Conservation (phyloP, 495 filamentous ascomycete species). For the Hypoxylon lenormandii region DNA sequence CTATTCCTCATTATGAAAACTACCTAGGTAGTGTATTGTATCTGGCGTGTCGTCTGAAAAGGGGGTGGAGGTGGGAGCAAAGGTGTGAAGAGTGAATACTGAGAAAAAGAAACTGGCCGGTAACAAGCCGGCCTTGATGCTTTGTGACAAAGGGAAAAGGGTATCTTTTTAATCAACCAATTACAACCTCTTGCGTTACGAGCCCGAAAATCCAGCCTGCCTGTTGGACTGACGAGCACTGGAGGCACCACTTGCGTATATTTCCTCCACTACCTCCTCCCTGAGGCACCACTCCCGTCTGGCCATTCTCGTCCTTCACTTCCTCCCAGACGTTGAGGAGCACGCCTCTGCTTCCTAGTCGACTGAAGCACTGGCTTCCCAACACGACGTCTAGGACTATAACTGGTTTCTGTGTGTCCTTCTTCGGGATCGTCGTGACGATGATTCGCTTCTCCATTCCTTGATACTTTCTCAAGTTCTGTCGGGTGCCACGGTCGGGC, state of each 20-base stretch:
- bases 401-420: conserved; percentile 73
- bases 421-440: conserved; percentile 65
- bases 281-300: conserved; percentile 72
- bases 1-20: conserved; percentile 18
- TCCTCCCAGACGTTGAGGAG: conserved; percentile 89
- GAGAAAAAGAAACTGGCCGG: conserved; percentile 4
- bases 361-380: conserved; percentile 83
- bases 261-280: conserved; percentile 78
- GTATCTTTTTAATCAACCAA: conserved; percentile 53
- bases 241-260: conserved; percentile 84
- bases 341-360: conserved; percentile 83
- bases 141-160: conserved; percentile 24
- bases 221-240: conserved; percentile 63
- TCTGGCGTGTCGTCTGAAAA: conserved; percentile 9
- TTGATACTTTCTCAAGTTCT: conserved; percentile 63
- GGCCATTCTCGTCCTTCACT: conserved; percentile 74
- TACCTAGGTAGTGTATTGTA: conserved; percentile 9
- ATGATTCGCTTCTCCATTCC: conserved; percentile 85
- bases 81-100: neutral
- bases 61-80: neutral
- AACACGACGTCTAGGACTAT: conserved; percentile 85
- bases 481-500: conserved; percentile 67
- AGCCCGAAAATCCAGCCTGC: conserved; percentile 61
- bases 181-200: conserved; percentile 59
- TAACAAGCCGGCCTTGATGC: neutral